Base-by-base conservation (phyloP, 2,329 filamentous ascomycete genomes). In the Pestalotiopsis fici region DNA sequence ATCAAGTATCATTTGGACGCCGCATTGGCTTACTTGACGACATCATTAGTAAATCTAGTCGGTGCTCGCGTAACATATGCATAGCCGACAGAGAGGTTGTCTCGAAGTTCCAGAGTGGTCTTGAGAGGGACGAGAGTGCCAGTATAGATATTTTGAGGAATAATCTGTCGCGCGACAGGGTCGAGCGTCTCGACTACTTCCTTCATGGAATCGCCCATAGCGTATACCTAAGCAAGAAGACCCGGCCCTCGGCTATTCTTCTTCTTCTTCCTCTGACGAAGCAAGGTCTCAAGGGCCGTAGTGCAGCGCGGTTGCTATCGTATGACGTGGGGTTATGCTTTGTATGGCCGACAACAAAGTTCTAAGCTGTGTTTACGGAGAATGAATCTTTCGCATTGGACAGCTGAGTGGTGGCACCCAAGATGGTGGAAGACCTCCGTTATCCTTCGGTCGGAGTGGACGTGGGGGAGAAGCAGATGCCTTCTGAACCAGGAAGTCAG, bases 31-130 rank as follows among this genome's bases (percentile, higher is more conserved):
- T 82, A 94, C 92, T 86, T 89, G 75, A 96, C 87, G 74, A 94
- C 86, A 71, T 87, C 85, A 78, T 92, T 93, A 71, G 92, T 91
- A 73, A 86, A 85, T 78, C 90, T 92, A 70, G 90, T 88, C 59
- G 92, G 92, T 65, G 92, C 87, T 74, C 91, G 86, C 62, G 93
- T 91, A 70, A 93, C 88, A 77, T 91, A 92, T 65, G 90, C 90
- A 68, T 87, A 83, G 62, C 91, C 85, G 69, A 87, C 80, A 47
- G 80, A 80, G 67, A 90, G 85, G 66, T 88, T 86, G 71, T 89
- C 86, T 64, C 85, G 83, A 64, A 90, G 83, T 76, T 91, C 90
- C 59, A 90, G 83, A 1, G 86, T 87, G 3, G 90, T 91, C 78
- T 90, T 91, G 60, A 91, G 81, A 35, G 88, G 88, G 56, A 90